Conservation (phyloP, 176 grass and related monocot genomes). For the Paspalum vaginatum region DNA sequence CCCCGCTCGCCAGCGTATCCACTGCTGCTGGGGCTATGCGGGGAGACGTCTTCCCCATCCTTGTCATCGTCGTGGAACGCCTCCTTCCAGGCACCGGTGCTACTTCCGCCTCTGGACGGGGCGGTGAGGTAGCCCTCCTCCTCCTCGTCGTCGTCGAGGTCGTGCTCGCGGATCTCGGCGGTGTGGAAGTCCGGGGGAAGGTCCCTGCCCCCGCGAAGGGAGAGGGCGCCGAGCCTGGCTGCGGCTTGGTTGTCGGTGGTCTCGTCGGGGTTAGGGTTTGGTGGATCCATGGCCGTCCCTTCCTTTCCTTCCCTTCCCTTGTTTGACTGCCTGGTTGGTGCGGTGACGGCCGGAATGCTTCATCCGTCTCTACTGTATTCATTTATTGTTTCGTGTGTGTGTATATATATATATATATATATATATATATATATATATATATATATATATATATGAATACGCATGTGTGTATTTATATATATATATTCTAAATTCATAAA, state of each 20-base stretch:
- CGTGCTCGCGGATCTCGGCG: conserved; percentile 47
- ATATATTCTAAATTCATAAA: too few relatives aligned
- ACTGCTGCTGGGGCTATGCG: conserved; percentile 84
- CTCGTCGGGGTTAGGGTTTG: conserved; percentile 34
- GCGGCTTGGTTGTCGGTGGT: background rate
- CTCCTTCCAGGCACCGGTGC: conserved; percentile 40
- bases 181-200: conserved; percentile 66
- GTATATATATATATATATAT: too few relatives aligned
- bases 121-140: conserved; percentile 50
- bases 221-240: conserved; percentile 32
- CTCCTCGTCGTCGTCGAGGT: conserved; percentile 39
- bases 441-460: too few relatives aligned
- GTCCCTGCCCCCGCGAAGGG: conserved; percentile 40
- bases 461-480: too few relatives aligned
- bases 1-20: conserved; percentile 91
- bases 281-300: conserved; percentile 41
- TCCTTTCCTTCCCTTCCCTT: background rate
- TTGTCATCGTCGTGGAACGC: conserved; percentile 34
- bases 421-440: too few relatives aligned
- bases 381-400: too few relatives aligned
- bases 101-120: conserved; percentile 51
- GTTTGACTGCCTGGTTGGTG: too few relatives aligned
- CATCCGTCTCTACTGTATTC: too few relatives aligned
- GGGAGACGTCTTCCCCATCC: conserved; percentile 43
- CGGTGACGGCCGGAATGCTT: too few relatives aligned